Percentiles rank a stretch among this genome's conserved stretches.
Evolutionary conservation across 2,329 filamentous ascomycete species (phyloP).

Genomic region (Lojkania enalia): DNA sequence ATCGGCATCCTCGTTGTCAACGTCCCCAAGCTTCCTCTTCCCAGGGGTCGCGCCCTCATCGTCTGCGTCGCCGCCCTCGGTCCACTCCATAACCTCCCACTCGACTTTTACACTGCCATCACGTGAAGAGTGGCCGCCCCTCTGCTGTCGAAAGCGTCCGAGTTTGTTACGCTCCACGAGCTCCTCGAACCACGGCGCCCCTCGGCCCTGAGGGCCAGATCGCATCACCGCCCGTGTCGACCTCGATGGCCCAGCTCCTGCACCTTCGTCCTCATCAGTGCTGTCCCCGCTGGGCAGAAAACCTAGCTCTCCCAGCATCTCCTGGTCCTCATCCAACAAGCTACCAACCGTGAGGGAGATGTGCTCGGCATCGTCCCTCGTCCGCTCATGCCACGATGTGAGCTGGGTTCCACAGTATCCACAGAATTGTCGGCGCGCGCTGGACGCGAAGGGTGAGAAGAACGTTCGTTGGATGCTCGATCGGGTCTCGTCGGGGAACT

Average conservation of each 20-base stretch:
- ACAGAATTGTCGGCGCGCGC: constrained; percentile 77
- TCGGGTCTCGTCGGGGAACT: constrained; percentile 72
- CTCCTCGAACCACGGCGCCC: constrained; percentile 83
- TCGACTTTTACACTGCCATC: constrained; percentile 70
- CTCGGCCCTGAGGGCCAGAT: constrained; percentile 44
- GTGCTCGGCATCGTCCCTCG: constrained; percentile 70
- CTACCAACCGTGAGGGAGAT: constrained; percentile 84
- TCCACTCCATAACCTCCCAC: constrained; percentile 81
- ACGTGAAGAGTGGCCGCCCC: constrained; percentile 61
- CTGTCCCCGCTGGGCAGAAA: constrained; percentile 59
- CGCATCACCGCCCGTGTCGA: constrained; percentile 17
- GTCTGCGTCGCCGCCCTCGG: constrained; percentile 44
- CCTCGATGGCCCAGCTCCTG: constrained; percentile 21
- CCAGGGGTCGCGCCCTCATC: constrained; percentile 33
- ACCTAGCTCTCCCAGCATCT: constrained; percentile 72
- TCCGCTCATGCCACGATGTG: constrained; percentile 79
- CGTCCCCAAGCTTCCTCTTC: constrained; percentile 43
- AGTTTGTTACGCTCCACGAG: constrained; percentile 76
- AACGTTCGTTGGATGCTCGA: constrained; percentile 51
- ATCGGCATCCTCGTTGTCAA: constrained; percentile 31
- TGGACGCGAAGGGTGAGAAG: constrained; percentile 48
- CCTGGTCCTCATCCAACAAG: constrained; percentile 70
- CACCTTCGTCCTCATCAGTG: constrained; percentile 33
- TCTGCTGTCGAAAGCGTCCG: constrained; percentile 66
- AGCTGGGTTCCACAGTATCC: constrained; percentile 89